These are phyloP conservation scores for Auxenochlorella protothecoides DNA, from an alignment of 139 green algal species.

Conservation along the genomic window DNA sequence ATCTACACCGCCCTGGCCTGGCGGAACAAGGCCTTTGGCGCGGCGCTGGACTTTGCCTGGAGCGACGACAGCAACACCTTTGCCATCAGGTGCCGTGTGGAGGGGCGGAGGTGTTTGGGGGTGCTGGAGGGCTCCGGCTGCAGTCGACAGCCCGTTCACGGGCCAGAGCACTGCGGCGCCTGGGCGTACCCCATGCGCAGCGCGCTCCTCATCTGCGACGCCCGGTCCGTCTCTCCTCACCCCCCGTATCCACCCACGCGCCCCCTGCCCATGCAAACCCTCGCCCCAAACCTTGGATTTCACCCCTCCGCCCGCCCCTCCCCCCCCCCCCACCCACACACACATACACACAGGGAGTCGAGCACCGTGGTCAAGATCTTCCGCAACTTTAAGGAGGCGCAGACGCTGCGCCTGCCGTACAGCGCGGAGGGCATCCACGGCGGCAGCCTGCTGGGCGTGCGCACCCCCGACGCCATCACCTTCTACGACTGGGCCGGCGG, in stretches of 20 bases:
- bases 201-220: too few relatives aligned
- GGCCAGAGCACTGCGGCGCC: too few relatives aligned
- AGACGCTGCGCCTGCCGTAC: conserved; percentile 68
- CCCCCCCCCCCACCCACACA: not conserved
- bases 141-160: too few relatives aligned
- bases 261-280: too few relatives aligned
- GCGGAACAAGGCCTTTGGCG: conserved; percentile 96
- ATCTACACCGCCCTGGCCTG: conserved; percentile 98
- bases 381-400: conserved; percentile 74
- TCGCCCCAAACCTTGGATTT: too few relatives aligned
- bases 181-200: too few relatives aligned
- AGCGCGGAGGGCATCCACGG: conserved; percentile 78
- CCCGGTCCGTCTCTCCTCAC: too few relatives aligned
- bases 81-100: conserved; percentile 40
- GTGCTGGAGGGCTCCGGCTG: too few relatives aligned
- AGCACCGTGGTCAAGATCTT: conserved; percentile 37
- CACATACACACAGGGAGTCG: too few relatives aligned
- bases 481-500: conserved; percentile 94
- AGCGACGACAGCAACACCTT: conserved; percentile 79
- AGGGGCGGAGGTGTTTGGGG: too few relatives aligned
- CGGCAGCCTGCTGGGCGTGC: conserved; percentile 72
- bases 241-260: too few relatives aligned
- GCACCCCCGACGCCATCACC: conserved; percentile 75
- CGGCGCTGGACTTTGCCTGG: conserved; percentile 88
- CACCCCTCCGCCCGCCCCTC: not conserved